Conservation (phyloP, 2,329 filamentous ascomycete species). For the Phaeosphaeriaceae sp. region DNA sequence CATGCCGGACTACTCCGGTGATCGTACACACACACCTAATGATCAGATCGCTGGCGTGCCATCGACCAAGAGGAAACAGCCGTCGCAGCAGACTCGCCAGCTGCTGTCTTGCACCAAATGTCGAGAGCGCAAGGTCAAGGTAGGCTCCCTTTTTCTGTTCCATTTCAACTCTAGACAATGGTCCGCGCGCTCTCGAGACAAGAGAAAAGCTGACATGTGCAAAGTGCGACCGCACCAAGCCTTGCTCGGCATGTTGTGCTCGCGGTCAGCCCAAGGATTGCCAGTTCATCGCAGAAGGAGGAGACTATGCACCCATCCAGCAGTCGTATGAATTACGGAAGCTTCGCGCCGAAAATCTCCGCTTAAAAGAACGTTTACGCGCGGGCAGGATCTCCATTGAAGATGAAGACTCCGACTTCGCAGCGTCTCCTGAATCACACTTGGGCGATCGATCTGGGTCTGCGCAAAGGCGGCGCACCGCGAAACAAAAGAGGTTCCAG, state of each 20-base stretch:
- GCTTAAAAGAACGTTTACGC: conserved; percentile 52
- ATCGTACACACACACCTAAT: conserved; percentile 15
- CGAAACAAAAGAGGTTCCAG: conserved; percentile 48
- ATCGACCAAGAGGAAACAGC: conserved; percentile 42
- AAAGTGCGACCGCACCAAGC: conserved; percentile 58
- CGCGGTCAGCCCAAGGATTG: conserved; percentile 57
- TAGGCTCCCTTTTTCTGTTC: conserved; percentile 22
- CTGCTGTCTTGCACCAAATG: conserved; percentile 58
- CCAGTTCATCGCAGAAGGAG: conserved; percentile 55
- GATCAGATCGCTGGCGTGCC: conserved; percentile 11
- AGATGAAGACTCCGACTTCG: conserved; percentile 44
- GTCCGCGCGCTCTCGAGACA: neutral
- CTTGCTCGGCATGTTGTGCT: conserved; percentile 58
- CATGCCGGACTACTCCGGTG: conserved; percentile 24
- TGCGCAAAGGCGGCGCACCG: conserved; percentile 29
- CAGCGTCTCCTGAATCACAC: conserved; percentile 29
- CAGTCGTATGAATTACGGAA: conserved; percentile 58
- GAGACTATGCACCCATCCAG: conserved; percentile 55
- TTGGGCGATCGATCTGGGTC: conserved; percentile 24
- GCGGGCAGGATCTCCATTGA: conserved; percentile 43
- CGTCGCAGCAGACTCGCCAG: conserved; percentile 52
- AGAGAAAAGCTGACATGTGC: neutral
- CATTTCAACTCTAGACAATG: neutral
- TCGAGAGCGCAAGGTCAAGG: conserved; percentile 58
- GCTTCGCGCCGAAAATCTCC: conserved; percentile 54